phyloP scores from a whole-genome alignment of 1,284 basidiomycete genomes.

The Heterobasidion occidentale region DNA sequence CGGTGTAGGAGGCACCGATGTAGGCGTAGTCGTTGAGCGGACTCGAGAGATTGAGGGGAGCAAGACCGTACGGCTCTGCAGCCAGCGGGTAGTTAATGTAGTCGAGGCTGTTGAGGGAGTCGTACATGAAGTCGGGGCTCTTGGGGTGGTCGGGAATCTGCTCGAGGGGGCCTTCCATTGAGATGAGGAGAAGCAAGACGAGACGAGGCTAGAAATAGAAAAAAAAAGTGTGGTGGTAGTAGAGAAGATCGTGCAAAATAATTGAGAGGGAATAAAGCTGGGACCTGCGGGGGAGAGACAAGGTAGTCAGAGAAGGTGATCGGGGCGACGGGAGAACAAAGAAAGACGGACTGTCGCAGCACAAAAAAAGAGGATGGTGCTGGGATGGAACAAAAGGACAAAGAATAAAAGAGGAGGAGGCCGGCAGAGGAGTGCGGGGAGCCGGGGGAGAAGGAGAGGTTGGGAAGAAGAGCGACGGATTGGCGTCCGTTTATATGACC shows the following conservation, averaged over 20 bases:
- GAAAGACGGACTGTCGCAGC: conserved; percentile 14
- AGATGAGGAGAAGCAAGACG: conserved; percentile 13
- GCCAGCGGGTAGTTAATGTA: conserved; percentile 37
- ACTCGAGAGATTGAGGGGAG: conserved; percentile 45
- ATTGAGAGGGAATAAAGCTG: conserved; percentile 27
- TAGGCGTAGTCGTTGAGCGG: conserved; percentile 62
- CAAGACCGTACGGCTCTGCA: conserved; percentile 35
- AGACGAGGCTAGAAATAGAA: conserved; percentile 14
- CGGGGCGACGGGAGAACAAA: conserved; percentile 6
- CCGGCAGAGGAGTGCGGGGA: conserved; percentile 1
- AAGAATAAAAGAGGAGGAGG: conserved; percentile 11
- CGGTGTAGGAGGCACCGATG: conserved; percentile 39
- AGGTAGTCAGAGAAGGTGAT: conserved; percentile 4
- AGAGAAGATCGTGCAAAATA: conserved; percentile 20
- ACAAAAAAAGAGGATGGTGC: conserved; percentile 18
- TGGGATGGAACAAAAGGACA: conserved; percentile 24
- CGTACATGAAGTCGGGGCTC: conserved; percentile 45
- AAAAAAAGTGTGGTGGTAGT: conserved; percentile 11
- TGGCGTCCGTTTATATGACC: not conserved
- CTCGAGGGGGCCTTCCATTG: conserved; percentile 44
- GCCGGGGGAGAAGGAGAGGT: not conserved
- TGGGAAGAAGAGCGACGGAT: not conserved
- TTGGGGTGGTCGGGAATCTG: conserved; percentile 42
- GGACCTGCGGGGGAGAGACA: conserved; percentile 3
- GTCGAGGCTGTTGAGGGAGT: conserved; percentile 45